phyloP scores from a whole-genome alignment of 1,284 basidiomycete species.

The Ganoderma resinaceum region DNA sequence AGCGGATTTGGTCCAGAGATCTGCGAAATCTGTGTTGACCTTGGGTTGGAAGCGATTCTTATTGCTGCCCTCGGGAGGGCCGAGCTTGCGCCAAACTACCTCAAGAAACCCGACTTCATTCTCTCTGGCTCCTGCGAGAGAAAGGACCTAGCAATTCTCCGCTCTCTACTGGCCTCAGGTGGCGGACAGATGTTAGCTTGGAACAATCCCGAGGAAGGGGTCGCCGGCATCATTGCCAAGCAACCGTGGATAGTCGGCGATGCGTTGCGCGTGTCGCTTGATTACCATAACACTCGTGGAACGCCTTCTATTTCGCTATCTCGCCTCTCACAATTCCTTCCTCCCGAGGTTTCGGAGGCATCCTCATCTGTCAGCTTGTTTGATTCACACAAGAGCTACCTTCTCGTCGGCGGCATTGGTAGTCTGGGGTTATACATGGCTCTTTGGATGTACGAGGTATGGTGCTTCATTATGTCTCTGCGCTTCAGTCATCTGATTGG shows the following conservation, averaged over 20 bases:
- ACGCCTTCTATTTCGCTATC: too few relatives aligned
- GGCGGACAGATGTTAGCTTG: slow-evolving; percentile 3
- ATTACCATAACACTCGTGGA: not conserved
- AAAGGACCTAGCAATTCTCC: not conserved
- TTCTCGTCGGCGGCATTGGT: slow-evolving; percentile 32
- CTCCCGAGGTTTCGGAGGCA: not conserved
- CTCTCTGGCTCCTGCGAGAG: slow-evolving; percentile 5
- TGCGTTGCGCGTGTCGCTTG: not conserved
- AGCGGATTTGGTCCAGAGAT: not conserved
- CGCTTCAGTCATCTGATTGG: not conserved
- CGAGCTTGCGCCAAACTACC: not conserved
- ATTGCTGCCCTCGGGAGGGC: not conserved
- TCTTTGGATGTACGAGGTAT: slow-evolving; percentile 48
- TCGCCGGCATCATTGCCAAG: not conserved
- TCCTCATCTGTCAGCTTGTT: not conserved
- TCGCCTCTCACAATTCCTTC: not conserved
- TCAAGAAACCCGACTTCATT: slow-evolving; percentile 4
- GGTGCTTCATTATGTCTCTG: not conserved
- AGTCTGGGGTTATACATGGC: slow-evolving; percentile 43
- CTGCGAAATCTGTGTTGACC: not conserved
- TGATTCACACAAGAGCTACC: slow-evolving; percentile 25
- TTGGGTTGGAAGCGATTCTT: slow-evolving; percentile 4
- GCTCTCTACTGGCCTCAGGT: slow-evolving; percentile 1
- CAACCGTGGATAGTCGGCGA: slow-evolving; percentile 19
- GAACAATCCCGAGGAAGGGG: slow-evolving; percentile 10